Evolutionary conservation across 1,284 basidiomycete genomes (phyloP).

Genomic region (Cerioporus squamosus): DNA sequence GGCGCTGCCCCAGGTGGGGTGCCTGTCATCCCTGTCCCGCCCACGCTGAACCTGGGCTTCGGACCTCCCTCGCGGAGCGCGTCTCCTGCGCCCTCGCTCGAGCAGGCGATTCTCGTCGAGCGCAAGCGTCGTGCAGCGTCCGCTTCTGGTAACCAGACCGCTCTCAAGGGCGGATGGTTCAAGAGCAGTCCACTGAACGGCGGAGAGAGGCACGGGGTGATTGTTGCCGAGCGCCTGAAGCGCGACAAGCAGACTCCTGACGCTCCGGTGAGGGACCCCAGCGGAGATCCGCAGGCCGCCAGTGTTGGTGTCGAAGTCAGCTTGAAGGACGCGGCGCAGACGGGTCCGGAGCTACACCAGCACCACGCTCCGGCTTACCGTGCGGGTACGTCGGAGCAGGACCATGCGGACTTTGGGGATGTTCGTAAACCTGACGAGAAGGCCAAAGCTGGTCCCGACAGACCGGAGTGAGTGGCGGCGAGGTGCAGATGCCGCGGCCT

Average conservation of each 20-base stretch:
- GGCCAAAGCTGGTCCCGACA: conserved; percentile 40
- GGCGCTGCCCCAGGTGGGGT: not conserved
- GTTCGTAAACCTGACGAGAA: conserved; percentile 24
- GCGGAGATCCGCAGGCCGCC: too few species aligned
- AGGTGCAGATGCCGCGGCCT: too few species aligned
- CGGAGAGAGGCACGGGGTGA: conserved; percentile 41
- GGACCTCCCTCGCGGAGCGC: conserved; percentile 37
- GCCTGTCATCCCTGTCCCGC: conserved; percentile 16
- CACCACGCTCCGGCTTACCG: not conserved
- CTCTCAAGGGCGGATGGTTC: conserved; percentile 59
- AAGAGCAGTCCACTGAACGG: conserved; percentile 69
- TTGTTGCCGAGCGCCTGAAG: conserved; percentile 46
- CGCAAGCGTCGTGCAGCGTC: conserved; percentile 50
- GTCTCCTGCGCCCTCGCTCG: conserved; percentile 59
- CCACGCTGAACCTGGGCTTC: conserved; percentile 18
- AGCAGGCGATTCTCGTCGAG: conserved; percentile 60
- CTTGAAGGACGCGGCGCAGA: too few species aligned
- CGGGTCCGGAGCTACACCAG: not conserved
- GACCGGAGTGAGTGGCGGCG: conserved; percentile 7
- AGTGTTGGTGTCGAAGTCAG: too few species aligned
- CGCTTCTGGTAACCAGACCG: conserved; percentile 27
- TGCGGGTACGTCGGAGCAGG: not conserved
- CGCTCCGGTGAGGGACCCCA: too few species aligned
- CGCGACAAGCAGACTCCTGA: conserved; percentile 27
- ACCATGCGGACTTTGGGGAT: not conserved